Base-by-base conservation (phyloP, 1,139 yeast species). In the Williopsis jadinii region DNA sequence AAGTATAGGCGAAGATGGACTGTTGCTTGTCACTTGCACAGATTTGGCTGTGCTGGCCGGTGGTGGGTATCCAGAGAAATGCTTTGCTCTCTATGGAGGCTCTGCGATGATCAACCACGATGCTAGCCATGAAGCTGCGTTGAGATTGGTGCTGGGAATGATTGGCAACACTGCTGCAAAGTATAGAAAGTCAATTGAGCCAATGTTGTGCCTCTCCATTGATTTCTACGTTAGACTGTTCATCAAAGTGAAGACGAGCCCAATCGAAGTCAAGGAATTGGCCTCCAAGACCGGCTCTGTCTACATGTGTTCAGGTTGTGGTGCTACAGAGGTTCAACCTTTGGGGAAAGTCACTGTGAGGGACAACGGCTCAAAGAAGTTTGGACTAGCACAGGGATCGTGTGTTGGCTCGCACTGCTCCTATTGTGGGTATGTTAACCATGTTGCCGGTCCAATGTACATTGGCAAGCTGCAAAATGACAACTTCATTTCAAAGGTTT, bases 401-500 rank as follows among this genome's bases (percentile, higher is more conserved):
- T 70, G 76, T 3, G 70, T 75, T 3, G 71, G 75, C 8, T 61
- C 70, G 5, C 60, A 68, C 37, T 94, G 98, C 64, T 58, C 68
- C 34, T 80, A 70, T 61, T 92, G 98, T 64, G 83, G 77, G 2
- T 72, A 71, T 43, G 70, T 75, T 5, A 76, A 76, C 58, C 95
- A 84, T 57, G 61, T 92, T 34, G 92, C 94, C 3, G 99, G 99
- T 2, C 99, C 99, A 43, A 86, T 92, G 96, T 92, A 95, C 84
- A 86, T 77, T 10, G 96, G 94, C 0, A 68, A 72, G 2, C 64
- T 92, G 41, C 97, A 90, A 56, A 73, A 82, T 56, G 60, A 62
- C 30, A 75, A 71, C 14, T 92, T 88, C 54, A 69, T 92, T 36
- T 71, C 77, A 31, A 73, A 70, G 50, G 71, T 90, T 37, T 67